Evolutionary conservation across 2,329 filamentous ascomycete species (phyloP), one percentile per base, ranked within the genome.

Genomic region (Ophiostoma novo-ulmi): DNA sequence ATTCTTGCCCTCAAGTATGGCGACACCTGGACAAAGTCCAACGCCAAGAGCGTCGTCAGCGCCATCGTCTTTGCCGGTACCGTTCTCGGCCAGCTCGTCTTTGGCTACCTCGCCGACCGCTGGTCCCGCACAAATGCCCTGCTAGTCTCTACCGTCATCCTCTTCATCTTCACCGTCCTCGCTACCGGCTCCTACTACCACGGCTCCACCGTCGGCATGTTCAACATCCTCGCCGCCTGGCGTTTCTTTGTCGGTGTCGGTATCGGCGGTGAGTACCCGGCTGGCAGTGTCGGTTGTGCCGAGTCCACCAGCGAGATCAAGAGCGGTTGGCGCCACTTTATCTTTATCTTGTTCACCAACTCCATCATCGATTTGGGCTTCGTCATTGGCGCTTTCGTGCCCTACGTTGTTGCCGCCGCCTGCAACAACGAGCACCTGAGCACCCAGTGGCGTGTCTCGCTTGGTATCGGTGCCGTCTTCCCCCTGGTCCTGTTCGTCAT

Each of bases 31-130:
- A 83, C 78, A n/a, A 81, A 82, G 2, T 94, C 91, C 0, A 82
- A 83, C 0, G 90, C 92, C 1, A 87, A 88, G 74, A 87, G 87
- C 75, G 93, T 95, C 75, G 90, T 97, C 70, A 85, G 88, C 35
- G 89, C 90, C 72, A 95, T 97, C 76, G 90, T 92, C 6, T 97
- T 97, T 77, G 93, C 89, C 0, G 93, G 93, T 14, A 96, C 92
- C 68, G 75, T 97, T 4, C 81, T 95, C 0, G 93, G 93, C 1
- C 91, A 94, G 82, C 83, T 96, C 7, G 77, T 89, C 65, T 96
- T 97, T 75, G 93, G 93, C 31, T 93, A 89, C 75, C 87, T 91
- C 8, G 89, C 89, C 70, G 94, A 97, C 77, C 88, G 91, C 78
- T 97, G 89, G 85, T 95, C 92, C 11, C 88, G 94, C 26, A 93